A percentile compares a stretch with the other conserved stretches of the same genome.
Evolutionary conservation across 2,329 filamentous ascomycete species (phyloP).

Genomic region (Talaromyces rugulosus): DNA sequence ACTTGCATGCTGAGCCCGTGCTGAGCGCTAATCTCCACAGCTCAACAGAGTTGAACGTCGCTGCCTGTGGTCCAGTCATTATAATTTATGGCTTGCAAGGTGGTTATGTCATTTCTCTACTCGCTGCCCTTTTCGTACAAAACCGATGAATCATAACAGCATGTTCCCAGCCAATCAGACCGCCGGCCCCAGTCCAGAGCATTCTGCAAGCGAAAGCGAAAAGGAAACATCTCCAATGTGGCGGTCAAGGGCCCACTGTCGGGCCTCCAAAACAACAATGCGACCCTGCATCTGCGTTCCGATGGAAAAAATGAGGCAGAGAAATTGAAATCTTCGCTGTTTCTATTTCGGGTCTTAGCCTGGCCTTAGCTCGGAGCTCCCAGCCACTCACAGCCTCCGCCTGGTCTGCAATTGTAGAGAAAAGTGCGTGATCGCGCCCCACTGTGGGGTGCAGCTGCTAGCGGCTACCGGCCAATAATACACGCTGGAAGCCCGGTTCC

Average conservation of each 20-base stretch:
- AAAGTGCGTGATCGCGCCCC: background rate
- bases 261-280: background rate
- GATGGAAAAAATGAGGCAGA: background rate
- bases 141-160: background rate
- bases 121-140: background rate
- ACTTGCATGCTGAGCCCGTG: background rate
- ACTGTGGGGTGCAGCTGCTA: conserved; percentile 8
- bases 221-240: background rate
- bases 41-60: background rate
- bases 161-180: background rate
- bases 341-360: background rate
- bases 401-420: background rate
- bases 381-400: background rate
- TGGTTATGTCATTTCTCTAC: background rate
- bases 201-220: too few species aligned
- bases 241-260: background rate
- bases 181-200: background rate
- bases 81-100: background rate
- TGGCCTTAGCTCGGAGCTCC: background rate
- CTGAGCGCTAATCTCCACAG: background rate
- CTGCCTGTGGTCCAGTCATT: too few species aligned
- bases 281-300: background rate
- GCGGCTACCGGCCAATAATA: background rate
- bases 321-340: background rate
- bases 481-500: background rate